Evolutionary conservation across 2,329 filamentous ascomycete species (phyloP), one percentile per base, ranked within the genome.

Genomic region (Tolypocladium tundrense): DNA sequence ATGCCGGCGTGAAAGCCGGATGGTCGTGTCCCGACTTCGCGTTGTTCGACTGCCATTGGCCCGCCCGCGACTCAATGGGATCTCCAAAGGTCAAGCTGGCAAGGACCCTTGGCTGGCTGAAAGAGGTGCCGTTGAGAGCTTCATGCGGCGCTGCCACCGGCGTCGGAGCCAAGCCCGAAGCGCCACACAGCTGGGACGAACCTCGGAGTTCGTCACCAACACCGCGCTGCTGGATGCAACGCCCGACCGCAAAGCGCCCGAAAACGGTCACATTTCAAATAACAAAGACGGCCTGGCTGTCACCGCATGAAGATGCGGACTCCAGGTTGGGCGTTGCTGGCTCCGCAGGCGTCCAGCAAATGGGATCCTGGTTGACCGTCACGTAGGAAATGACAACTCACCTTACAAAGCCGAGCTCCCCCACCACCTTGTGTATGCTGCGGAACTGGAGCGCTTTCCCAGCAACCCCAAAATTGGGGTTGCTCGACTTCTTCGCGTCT

Each of bases 381-480:
- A 51, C 27, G 9, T 35, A 35, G 19, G 21, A 52, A 37, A 55
- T 10, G 54, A 53, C 31, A 37, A 65, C 86, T 77, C 72, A 91
- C 88, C 85, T 82, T 39, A 91, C 72, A 67, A 91, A 91, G 65
- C 85, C 88, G 63, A 91, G 76, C 63, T 87, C 81, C 66, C 88
- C 84, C 16, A 88, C 79, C 13, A 90, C 79, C 54, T 80, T 79
- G 56, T 77, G 74, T 52, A 85, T 73, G 40, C 78, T 77, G 41
- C 74, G 72, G 67, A 90, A 91, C 21, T 77, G 72, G 52, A 91
- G 68, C n/a, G 72, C 72, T 58, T 79, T 78, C 4, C 80, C 81
- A 33, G 69, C 63, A 6, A 63, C 61, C 3, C 79, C 79, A 70
- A 88, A 91, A 64, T 86, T 80, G 0, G 88, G 87, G 64, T 88